Evolutionary conservation across 2,329 filamentous ascomycete genomes (phyloP).

Genomic region (Celoporthe dispersa): DNA sequence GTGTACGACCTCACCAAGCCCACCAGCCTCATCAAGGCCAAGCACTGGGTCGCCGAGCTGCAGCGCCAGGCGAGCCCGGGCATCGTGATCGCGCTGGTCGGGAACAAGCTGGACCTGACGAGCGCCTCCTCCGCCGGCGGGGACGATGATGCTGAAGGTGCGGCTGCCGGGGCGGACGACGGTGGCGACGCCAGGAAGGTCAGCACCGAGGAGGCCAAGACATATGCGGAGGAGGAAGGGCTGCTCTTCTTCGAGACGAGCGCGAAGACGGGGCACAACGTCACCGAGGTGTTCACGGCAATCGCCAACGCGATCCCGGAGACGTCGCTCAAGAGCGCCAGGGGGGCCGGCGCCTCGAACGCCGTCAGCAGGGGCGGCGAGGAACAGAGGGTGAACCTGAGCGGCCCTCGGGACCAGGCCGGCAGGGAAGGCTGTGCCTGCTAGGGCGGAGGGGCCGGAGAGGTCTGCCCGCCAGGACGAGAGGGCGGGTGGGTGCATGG

Average conservation of each 20-base stretch:
- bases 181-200: slow-evolving; percentile 80
- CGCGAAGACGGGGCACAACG: slow-evolving; percentile 94
- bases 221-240: slow-evolving; percentile 92
- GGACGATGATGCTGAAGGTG: slow-evolving; percentile 46
- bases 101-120: slow-evolving; percentile 94
- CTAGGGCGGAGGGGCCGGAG: slow-evolving; percentile 46
- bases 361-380: slow-evolving; percentile 63
- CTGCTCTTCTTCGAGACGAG: slow-evolving; percentile 97
- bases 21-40: slow-evolving; percentile 92
- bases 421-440: slow-evolving; percentile 93
- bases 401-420: slow-evolving; percentile 71
- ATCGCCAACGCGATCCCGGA: slow-evolving; percentile 98
- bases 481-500: neutral
- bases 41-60: slow-evolving; percentile 98
- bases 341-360: slow-evolving; percentile 68
- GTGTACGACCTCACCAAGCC: slow-evolving; percentile 99
- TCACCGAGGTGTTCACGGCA: slow-evolving; percentile 94
- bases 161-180: slow-evolving; percentile 63
- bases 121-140: slow-evolving; percentile 56
- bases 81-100: slow-evolving; percentile 95
- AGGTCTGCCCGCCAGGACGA: too few species aligned
- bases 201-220: slow-evolving; percentile 85
- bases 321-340: slow-evolving; percentile 88
- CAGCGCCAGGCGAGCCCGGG: slow-evolving; percentile 95
- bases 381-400: slow-evolving; percentile 82